A percentile compares a stretch with the other conserved stretches of the same genome.
phyloP scores from a whole-genome alignment of 2,329 filamentous ascomycete genomes.

The Drechslerella dactyloides region DNA sequence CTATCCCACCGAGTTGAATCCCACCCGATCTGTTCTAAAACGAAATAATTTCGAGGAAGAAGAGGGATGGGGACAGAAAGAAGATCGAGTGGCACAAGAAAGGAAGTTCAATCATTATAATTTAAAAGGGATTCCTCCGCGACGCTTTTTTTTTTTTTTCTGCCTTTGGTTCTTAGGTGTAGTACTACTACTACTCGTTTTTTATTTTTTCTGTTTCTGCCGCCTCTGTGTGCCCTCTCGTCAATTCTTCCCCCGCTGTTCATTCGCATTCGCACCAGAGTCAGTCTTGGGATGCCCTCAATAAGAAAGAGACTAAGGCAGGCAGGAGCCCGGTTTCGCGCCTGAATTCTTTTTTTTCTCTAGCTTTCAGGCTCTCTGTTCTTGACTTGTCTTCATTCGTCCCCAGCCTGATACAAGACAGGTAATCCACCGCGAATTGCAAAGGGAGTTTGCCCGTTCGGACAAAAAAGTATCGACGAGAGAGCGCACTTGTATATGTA shows the following conservation, averaged over 20 bases:
- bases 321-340: constrained; percentile 50
- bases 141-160: constrained; percentile 20
- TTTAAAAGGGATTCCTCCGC: constrained; percentile 31
- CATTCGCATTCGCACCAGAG: constrained; percentile 27
- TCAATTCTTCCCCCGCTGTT: not conserved
- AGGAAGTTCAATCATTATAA: constrained; percentile 49
- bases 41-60: constrained; percentile 32
- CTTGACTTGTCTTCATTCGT: constrained; percentile 35
- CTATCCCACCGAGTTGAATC: constrained; percentile 39
- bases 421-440: constrained; percentile 32
- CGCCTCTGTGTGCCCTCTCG: not conserved
- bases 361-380: not conserved
- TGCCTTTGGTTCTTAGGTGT: constrained; percentile 5
- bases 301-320: constrained; percentile 40
- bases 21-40: constrained; percentile 41
- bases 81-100: constrained; percentile 50
- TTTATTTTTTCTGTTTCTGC: not conserved
- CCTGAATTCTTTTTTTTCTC: constrained; percentile 21
- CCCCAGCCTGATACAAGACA: constrained; percentile 46
- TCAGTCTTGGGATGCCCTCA: constrained; percentile 23
- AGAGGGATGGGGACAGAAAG: constrained; percentile 24
- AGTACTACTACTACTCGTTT: too few species aligned
- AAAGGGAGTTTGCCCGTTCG: not conserved
- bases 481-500: not conserved
- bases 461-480: constrained; percentile 14